These are phyloP conservation scores for Trifolium dubium DNA, from an alignment of 306 rosid species.

Conservation along the genomic window DNA sequence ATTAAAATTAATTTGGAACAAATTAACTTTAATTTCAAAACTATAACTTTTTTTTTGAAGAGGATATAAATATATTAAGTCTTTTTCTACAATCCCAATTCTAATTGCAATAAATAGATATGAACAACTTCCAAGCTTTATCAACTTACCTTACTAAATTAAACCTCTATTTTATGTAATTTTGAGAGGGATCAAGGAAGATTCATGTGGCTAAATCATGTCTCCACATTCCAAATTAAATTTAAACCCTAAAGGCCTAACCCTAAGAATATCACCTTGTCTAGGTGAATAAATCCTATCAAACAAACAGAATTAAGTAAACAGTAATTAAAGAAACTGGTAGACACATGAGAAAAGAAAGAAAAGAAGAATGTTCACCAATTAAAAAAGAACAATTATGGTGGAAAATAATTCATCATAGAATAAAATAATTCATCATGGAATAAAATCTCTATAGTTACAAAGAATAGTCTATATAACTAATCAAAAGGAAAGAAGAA, in stretches of 20 bases:
- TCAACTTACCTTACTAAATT: constrained; percentile 40
- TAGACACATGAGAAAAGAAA: neutral
- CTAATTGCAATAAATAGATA: constrained; percentile 5
- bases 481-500: neutral
- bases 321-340: neutral
- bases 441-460: constrained; percentile 42
- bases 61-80: neutral
- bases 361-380: neutral
- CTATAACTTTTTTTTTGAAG: neutral
- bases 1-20: neutral
- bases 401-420: too few species aligned
- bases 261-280: constrained; percentile 19
- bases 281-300: neutral
- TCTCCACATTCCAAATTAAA: neutral
- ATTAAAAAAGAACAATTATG: neutral
- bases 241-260: constrained; percentile 27
- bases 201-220: constrained; percentile 8
- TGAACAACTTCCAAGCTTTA: constrained; percentile 44
- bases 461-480: constrained; percentile 39
- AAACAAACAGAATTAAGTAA: neutral
- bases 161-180: constrained; percentile 11
- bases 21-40: neutral
- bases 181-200: constrained; percentile 1
- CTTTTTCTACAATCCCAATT: neutral
- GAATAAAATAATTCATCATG: constrained; percentile 19